phyloP scores from a whole-genome alignment of 2,329 filamentous ascomycete genomes.

The Venturia aucupariae region DNA sequence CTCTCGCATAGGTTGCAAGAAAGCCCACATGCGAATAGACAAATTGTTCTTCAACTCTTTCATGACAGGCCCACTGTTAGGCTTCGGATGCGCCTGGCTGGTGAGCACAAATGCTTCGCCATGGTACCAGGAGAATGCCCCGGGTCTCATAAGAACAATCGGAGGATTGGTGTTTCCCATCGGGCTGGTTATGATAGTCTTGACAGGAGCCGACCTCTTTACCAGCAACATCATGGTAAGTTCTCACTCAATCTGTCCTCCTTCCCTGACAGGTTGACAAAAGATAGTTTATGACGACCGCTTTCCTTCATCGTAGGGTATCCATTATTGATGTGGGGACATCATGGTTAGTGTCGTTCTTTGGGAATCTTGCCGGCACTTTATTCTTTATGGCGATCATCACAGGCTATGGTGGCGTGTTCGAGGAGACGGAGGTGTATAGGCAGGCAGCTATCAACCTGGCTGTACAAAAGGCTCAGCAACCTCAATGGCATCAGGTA shows the following conservation, averaged over 20 bases:
- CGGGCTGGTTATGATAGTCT: constrained; percentile 4
- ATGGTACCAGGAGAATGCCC: background rate
- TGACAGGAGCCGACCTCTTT: constrained; percentile 4
- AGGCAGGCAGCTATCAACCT: constrained; percentile 16
- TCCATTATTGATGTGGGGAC: background rate
- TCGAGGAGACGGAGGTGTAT: background rate
- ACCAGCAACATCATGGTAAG: constrained; percentile 5
- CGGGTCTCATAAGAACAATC: constrained; percentile 5
- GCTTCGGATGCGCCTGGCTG: background rate
- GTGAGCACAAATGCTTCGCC: constrained; percentile 4
- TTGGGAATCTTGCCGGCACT: background rate
- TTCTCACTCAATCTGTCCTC: background rate
- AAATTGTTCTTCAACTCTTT: background rate
- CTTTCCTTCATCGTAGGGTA: constrained; percentile 5
- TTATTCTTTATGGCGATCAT: constrained; percentile 1
- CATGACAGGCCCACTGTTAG: constrained; percentile 1
- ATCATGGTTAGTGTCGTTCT: constrained; percentile 1
- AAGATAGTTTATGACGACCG: background rate
- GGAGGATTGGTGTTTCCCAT: background rate
- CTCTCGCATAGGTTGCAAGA: background rate
- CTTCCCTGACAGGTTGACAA: background rate
- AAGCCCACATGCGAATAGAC: background rate
- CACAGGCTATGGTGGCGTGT: background rate
- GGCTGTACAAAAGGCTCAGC: constrained; percentile 19
- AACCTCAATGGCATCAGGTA: constrained; percentile 17